Conservation (phyloP, 441 rosid genomes). For the Arabidopsis lyrata region DNA sequence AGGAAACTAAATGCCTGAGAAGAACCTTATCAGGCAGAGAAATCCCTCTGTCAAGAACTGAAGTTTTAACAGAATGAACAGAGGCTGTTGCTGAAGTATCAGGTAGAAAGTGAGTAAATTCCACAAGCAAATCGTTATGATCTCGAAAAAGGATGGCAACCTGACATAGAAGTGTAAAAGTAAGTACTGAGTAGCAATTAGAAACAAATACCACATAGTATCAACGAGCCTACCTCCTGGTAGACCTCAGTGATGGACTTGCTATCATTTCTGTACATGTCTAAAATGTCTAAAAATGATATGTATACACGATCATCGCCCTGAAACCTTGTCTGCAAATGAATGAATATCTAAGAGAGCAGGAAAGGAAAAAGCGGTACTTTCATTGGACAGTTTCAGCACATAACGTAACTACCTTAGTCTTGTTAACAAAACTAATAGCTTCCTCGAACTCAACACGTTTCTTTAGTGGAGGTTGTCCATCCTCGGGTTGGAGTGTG, state of each 20-base stretch:
- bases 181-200: constrained; percentile 1
- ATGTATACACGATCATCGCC: constrained; percentile 95
- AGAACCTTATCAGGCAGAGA: constrained; percentile 85
- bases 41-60: constrained; percentile 68
- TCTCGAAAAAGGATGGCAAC: constrained; percentile 85
- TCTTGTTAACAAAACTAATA: constrained; percentile 94
- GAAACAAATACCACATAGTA: constrained; percentile 29
- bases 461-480: constrained; percentile 83
- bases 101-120: constrained; percentile 90
- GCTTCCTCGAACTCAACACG: constrained; percentile 98
- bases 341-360: constrained; percentile 33
- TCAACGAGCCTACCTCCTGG: constrained; percentile 61
- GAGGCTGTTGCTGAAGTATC: constrained; percentile 78
- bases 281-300: constrained; percentile 91
- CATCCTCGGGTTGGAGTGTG: constrained; percentile 80
- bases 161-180: constrained; percentile 51
- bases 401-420: constrained; percentile 66
- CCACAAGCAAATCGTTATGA: constrained; percentile 84
- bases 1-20: constrained; percentile 10
- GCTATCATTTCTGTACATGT: constrained; percentile 93
- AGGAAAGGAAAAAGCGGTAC: background rate
- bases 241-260: constrained; percentile 94
- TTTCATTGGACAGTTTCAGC: background rate
- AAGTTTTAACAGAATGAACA: constrained; percentile 59
- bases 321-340: constrained; percentile 86